Evolutionary conservation across 345 rosid species (phyloP).

Genomic region (Raphanus sativus): DNA sequence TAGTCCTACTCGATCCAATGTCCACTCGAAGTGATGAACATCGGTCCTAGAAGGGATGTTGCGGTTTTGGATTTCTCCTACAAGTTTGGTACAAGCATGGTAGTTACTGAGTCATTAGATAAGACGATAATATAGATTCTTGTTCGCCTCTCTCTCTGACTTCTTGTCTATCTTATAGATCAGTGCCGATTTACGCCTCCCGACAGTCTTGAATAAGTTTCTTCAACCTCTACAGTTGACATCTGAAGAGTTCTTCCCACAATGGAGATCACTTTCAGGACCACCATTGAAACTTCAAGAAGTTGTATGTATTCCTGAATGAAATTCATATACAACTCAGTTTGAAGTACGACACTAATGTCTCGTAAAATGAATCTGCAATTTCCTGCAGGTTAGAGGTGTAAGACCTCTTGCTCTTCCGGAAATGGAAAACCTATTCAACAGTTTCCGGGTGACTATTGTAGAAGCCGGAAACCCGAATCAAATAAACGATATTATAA

Average conservation of each 20-base stretch:
- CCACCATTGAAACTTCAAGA: conserved; percentile 98
- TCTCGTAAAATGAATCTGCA: neutral
- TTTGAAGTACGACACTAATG: neutral
- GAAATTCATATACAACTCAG: neutral
- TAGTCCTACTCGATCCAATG: too few species aligned
- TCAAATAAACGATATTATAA: too few species aligned
- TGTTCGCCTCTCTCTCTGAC: conserved; percentile 12
- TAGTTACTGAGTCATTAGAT: conserved; percentile 36
- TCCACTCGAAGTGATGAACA: conserved; percentile 82
- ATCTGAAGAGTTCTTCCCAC: conserved; percentile 84
- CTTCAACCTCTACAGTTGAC: conserved; percentile 76
- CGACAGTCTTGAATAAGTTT: conserved; percentile 90
- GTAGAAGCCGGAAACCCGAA: too few species aligned
- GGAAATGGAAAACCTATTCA: conserved; percentile 84
- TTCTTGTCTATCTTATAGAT: conserved; percentile 49
- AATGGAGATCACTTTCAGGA: conserved; percentile 95
- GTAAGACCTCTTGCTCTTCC: conserved; percentile 72
- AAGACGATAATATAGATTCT: neutral
- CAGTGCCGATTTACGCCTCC: conserved; percentile 83
- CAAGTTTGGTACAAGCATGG: conserved; percentile 68
- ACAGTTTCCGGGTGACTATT: conserved; percentile 66
- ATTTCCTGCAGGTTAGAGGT: conserved; percentile 73
- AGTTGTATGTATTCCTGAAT: conserved; percentile 62
- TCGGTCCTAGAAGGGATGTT: conserved; percentile 86
- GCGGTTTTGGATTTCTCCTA: conserved; percentile 96